phyloP scores from a whole-genome alignment of 148 eudicot species.

The Mesembryanthemum crystallinum region DNA sequence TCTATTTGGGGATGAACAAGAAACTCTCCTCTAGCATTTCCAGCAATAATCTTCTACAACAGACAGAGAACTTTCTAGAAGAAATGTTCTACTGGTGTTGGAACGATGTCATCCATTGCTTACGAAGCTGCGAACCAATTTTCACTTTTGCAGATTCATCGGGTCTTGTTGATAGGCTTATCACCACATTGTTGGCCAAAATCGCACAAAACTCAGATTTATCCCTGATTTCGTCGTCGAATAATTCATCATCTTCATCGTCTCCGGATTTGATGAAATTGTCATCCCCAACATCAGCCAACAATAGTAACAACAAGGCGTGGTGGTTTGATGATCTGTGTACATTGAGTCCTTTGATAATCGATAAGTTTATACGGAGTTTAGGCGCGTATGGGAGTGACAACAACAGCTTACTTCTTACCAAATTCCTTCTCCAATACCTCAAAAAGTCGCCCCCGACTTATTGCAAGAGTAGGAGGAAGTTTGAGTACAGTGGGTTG shows the following conservation, averaged over 20 bases:
- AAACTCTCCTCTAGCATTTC: constrained; percentile 26
- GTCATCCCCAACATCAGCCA: constrained; percentile 6
- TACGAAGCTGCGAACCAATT: constrained; percentile 47
- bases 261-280: constrained; percentile 41
- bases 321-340: constrained; percentile 87
- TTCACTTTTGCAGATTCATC: constrained; percentile 43
- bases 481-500: constrained; percentile 43
- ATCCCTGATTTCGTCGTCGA: constrained; percentile 31
- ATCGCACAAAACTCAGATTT: constrained; percentile 64
- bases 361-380: constrained; percentile 47
- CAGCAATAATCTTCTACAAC: constrained; percentile 38
- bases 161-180: constrained; percentile 54
- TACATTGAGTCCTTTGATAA: constrained; percentile 47
- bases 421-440: constrained; percentile 69
- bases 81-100: constrained; percentile 68
- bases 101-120: constrained; percentile 42
- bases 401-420: constrained; percentile 56
- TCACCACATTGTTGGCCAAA: constrained; percentile 50
- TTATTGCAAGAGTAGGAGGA: constrained; percentile 5
- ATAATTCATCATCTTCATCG: constrained; percentile 44
- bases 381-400: constrained; percentile 60
- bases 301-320: constrained; percentile 22
- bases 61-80: constrained; percentile 52
- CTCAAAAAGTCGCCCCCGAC: constrained; percentile 42
- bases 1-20: constrained; percentile 52